Conservation (phyloP, 805 yeast species). For the Lipomyces orientalis region DNA sequence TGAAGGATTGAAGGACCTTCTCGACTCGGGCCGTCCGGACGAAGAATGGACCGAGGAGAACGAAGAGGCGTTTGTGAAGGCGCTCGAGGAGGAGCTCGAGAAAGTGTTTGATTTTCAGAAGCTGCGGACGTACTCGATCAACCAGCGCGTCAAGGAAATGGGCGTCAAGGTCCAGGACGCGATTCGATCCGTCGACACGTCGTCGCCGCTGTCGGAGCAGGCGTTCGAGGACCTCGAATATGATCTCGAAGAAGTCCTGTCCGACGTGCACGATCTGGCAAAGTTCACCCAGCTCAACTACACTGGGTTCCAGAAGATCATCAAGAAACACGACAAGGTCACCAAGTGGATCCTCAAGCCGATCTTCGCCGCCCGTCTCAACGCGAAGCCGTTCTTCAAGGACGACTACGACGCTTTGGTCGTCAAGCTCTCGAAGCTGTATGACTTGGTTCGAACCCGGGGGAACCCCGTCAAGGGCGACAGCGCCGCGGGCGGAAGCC, state of each 20-base stretch:
- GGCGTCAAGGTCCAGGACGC: slow-evolving; percentile 72
- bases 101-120: slow-evolving; percentile 91
- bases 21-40: slow-evolving; percentile 62
- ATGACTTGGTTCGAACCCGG: slow-evolving; percentile 91
- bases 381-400: slow-evolving; percentile 93
- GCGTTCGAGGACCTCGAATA: slow-evolving; percentile 77
- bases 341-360: slow-evolving; percentile 84
- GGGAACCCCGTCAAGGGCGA: slow-evolving; percentile 96
- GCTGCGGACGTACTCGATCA: slow-evolving; percentile 83
- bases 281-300: slow-evolving; percentile 91
- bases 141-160: slow-evolving; percentile 80
- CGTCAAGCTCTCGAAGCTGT: slow-evolving; percentile 84
- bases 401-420: slow-evolving; percentile 90
- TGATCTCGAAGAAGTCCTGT: slow-evolving; percentile 83
- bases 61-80: slow-evolving; percentile 81
- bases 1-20: slow-evolving; percentile 74
- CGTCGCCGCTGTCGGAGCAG: slow-evolving; percentile 60
- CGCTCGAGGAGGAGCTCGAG: slow-evolving; percentile 83
- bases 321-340: slow-evolving; percentile 94
- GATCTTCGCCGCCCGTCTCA: slow-evolving; percentile 88
- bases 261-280: slow-evolving; percentile 96
- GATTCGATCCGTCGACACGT: slow-evolving; percentile 49
- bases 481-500: slow-evolving; percentile 96
- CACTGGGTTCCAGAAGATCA: slow-evolving; percentile 95
- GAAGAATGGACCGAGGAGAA: slow-evolving; percentile 70